These are phyloP conservation scores for Penicillium sp. DNA, from an alignment of 2,329 filamentous ascomycete species.

Conservation along the genomic window DNA sequence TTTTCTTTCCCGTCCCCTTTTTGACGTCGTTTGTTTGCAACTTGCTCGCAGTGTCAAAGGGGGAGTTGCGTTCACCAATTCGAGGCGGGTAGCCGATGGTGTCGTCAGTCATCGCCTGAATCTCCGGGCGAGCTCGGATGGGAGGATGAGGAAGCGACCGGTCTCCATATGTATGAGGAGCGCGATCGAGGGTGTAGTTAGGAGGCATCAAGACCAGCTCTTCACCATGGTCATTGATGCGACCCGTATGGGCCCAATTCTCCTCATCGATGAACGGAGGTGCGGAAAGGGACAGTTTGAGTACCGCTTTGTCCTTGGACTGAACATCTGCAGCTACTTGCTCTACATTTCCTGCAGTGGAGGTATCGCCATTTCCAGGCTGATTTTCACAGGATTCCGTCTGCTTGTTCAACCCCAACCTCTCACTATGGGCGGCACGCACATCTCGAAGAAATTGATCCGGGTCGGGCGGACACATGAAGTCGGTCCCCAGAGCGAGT, in stretches of 20 bases:
- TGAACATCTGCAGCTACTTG: not conserved
- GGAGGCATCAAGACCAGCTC: slow-evolving; percentile 11
- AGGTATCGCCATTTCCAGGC: not conserved
- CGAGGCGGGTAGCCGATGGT: slow-evolving; percentile 15
- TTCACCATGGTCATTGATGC: slow-evolving; percentile 12
- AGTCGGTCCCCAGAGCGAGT: slow-evolving; percentile 7
- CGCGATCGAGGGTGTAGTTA: slow-evolving; percentile 8
- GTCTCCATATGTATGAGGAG: slow-evolving; percentile 13
- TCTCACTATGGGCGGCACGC: not conserved
- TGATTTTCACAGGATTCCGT: not conserved
- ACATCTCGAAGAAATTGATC: slow-evolving; percentile 5
- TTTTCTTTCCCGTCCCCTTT: slow-evolving; percentile 7
- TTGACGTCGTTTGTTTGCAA: slow-evolving; percentile 12
- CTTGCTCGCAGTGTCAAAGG: not conserved
- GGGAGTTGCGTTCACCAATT: slow-evolving; percentile 18
- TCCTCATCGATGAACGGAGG: not conserved
- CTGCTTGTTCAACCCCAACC: not conserved
- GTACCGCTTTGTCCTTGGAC: not conserved
- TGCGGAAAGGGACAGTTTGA: not conserved
- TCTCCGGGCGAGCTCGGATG: slow-evolving; percentile 9
- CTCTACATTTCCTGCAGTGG: not conserved
- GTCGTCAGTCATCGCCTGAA: slow-evolving; percentile 8
- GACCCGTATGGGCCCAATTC: slow-evolving; percentile 12
- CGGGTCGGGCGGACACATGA: slow-evolving; percentile 6
- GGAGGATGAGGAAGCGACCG: slow-evolving; percentile 15